Evolutionary conservation across 2,329 filamentous ascomycete species (phyloP).

Genomic region (Decorospora gaudefroyi): DNA sequence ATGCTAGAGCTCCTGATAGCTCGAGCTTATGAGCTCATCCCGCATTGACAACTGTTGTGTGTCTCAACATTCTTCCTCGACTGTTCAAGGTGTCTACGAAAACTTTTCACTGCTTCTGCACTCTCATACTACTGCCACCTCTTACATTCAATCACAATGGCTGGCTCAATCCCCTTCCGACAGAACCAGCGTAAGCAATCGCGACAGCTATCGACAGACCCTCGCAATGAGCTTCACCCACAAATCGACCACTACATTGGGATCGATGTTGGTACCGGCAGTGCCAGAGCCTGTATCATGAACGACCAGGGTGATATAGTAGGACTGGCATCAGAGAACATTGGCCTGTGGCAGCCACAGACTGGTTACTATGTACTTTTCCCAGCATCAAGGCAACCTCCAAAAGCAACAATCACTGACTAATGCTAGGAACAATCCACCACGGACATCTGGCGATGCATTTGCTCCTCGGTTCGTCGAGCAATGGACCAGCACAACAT

Average conservation of each 20-base stretch:
- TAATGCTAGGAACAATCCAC: slow-evolving; percentile 86
- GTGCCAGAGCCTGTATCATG: slow-evolving; percentile 93
- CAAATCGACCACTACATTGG: slow-evolving; percentile 72
- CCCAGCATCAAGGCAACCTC: background rate
- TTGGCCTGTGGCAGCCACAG: slow-evolving; percentile 59
- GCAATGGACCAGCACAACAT: slow-evolving; percentile 82
- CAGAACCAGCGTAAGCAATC: slow-evolving; percentile 43
- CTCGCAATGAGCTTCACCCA: slow-evolving; percentile 61
- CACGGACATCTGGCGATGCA: slow-evolving; percentile 93
- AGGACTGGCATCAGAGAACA: slow-evolving; percentile 58
- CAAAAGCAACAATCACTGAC: slow-evolving; percentile 13
- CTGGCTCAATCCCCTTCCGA: slow-evolving; percentile 33
- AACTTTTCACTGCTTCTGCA: background rate
- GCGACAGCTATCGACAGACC: slow-evolving; percentile 55
- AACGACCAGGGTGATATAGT: slow-evolving; percentile 88
- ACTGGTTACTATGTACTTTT: slow-evolving; percentile 59
- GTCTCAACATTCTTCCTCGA: slow-evolving; percentile 39
- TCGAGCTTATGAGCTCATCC: slow-evolving; percentile 47
- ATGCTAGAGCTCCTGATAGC: slow-evolving; percentile 34
- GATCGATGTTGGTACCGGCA: slow-evolving; percentile 95
- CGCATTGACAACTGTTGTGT: slow-evolving; percentile 34
- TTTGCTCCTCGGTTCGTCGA: slow-evolving; percentile 83
- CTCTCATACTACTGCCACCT: slow-evolving; percentile 1
- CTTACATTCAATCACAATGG: slow-evolving; percentile 23
- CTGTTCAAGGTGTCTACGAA: slow-evolving; percentile 5